Percentiles rank a stretch among this genome's conserved stretches.
Evolutionary conservation across 345 rosid species (phyloP).

Genomic region (Camelina hispida): DNA sequence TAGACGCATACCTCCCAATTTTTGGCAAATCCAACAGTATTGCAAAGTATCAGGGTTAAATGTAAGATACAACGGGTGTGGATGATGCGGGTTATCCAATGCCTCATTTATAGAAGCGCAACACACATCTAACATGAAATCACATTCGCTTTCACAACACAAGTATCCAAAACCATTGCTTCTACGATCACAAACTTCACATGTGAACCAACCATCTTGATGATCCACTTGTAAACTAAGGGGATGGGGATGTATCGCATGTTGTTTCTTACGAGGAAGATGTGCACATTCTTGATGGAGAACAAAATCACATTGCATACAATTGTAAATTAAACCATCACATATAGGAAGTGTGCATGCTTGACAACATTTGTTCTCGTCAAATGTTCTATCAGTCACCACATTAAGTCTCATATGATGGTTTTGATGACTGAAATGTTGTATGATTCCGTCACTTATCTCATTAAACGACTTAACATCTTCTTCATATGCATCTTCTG

Average conservation of each 20-base stretch:
- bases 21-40: not conserved
- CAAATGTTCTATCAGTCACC: not conserved
- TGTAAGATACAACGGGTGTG: constrained; percentile 10
- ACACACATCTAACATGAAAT: not conserved
- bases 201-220: not conserved
- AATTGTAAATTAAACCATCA: constrained; percentile 25
- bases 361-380: not conserved
- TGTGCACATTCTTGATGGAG: constrained; percentile 42
- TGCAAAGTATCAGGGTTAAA: not conserved
- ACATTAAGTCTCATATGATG: constrained; percentile 27
- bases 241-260: constrained; percentile 13
- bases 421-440: constrained; percentile 29
- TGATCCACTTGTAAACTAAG: not conserved
- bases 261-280: constrained; percentile 26
- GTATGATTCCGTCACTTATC: constrained; percentile 2
- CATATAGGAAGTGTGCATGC: constrained; percentile 32
- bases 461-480: not conserved
- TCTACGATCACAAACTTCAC: fast-evolving
- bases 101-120: constrained; percentile 23
- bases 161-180: constrained; percentile 19
- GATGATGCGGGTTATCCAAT: not conserved
- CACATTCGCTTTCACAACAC: not conserved
- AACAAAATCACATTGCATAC: constrained; percentile 31
- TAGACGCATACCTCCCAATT: not conserved
- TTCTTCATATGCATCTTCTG: constrained; percentile 13